Conservation (phyloP, 257 asterid genomes). For the Henckelia pumila region DNA sequence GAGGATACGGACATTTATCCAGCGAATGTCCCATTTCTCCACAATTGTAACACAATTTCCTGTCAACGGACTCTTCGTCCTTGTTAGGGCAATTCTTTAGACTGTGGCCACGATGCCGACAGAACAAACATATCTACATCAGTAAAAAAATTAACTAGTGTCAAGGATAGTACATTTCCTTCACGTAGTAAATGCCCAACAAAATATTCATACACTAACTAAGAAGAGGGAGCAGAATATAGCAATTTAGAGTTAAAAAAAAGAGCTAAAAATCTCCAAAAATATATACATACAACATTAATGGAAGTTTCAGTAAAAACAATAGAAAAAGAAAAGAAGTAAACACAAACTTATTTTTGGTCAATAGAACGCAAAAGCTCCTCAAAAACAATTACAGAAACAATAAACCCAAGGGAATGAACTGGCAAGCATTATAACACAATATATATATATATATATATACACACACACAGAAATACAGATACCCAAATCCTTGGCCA, state of each 20-base stretch:
- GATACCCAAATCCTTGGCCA: not conserved
- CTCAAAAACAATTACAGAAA: not conserved
- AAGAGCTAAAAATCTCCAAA: not conserved
- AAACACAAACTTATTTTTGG: not conserved
- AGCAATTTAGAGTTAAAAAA: no score
- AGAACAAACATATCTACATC: slow-evolving; percentile 72
- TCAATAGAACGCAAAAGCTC: not conserved
- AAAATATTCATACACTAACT: not conserved
- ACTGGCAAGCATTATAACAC: not conserved
- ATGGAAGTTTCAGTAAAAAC: no score
- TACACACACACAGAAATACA: not conserved
- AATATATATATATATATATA: not conserved
- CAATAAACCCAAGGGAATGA: no score
- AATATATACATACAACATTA: no score
- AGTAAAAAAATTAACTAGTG: slow-evolving; percentile 16
- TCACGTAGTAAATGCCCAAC: slow-evolving; percentile 2
- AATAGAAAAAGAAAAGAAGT: no score
- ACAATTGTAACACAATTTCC: slow-evolving; percentile 81
- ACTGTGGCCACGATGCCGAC: slow-evolving; percentile 87
- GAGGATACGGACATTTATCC: slow-evolving; percentile 62
- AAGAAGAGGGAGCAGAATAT: not conserved
- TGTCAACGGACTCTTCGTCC: slow-evolving; percentile 41
- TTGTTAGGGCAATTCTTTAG: slow-evolving; percentile 78
- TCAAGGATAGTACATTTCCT: slow-evolving; percentile 4
- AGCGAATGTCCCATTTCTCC: slow-evolving; percentile 85